Evolutionary conservation across 2,329 filamentous ascomycete genomes (phyloP), one percentile per base, ranked within the genome.

Genomic region (Coniosporium tulheliwenetii): DNA sequence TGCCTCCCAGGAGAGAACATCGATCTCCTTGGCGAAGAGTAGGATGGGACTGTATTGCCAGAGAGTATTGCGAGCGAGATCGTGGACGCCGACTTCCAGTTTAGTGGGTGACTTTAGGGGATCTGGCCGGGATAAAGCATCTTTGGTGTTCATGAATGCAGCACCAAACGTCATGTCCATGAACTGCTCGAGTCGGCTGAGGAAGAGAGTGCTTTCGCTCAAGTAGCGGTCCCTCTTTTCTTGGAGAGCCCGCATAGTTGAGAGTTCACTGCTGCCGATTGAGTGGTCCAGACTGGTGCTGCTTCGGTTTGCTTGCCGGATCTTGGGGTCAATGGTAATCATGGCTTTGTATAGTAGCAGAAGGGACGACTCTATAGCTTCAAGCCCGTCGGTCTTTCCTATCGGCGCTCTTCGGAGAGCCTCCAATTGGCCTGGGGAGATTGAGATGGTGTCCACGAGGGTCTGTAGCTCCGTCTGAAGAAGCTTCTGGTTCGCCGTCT

Each of bases 401-500:
- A 95, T 67, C 2, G 85, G 81, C 12, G 81, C 79, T 37, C 76
- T 66, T 49, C 76, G 75, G 15, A 98, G 68, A 5, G 84, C 76
- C 40, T 80, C 76, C 12, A 98, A 71, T 46, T 89, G 79, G 34
- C 75, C 67, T 1, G 74, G 66, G 4, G 85, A 86, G 43, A 96
- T 93, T 9, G 86, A 87, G 41, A 93, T 87, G 0, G 85, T 95
- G 49, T 87, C 79, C 16, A 98, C 71, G n/a, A 96, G 68, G 30
- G 80, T 82, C 56, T 93, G 79, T 1, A 98, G 71, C 59, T 98
- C 91, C 46, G 80, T 84, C 58, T 89, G 85, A 37, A 98, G 71
- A 26, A 94, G 72, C 58, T 94, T 94, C 58, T 98, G 91, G 52
- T 98, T 98, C 34, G 91, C 85, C 14, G 89, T 89, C 61, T 96